Evolutionary conservation across 208 protist species (phyloP), one percentile per base, ranked within the genome.

Genomic region (Trypanosoma rangeli): DNA sequence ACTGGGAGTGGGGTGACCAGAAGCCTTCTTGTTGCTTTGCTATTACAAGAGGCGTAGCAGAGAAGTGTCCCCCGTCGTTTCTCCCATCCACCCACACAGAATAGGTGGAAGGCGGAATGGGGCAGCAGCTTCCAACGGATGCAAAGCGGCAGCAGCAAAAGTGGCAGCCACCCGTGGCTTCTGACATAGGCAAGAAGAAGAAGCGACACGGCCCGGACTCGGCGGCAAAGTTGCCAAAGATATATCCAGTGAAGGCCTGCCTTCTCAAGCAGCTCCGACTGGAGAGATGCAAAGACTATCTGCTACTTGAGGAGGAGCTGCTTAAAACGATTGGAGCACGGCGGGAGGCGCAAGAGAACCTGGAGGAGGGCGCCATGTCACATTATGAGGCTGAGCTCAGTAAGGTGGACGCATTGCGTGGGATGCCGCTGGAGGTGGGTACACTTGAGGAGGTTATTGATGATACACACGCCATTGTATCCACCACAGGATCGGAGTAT

Each of bases 371-470:
- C 20, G 86, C 73, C 53, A 86, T 92, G 81, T 92, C 84, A 5
- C 86, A 96, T 78, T 93, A 93, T 73, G 88, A 96, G 82, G 88
- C 98, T 68, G 96, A 99, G 84, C 80, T 97, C 52, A 86, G 87
- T 53, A 97, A 97, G 68, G 96, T 99, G 1, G 98, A 99, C 55
- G 97, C 99, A 33, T 65, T 99, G 20, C 94, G 99, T 53, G 99
- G 99, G 50, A 97, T 93, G 37, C 99, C 99, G 50, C 93, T 99
- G 74, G 87, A 95, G 50, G 97, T 99, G 26, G 99, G 97, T 24
- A 99, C 87, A 29, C 84, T 99, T 0, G 98, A 99, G 85, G 99
- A 99, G 87, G 99, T 99, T 33, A 98, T 99, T 68, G 99, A 99
- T 81, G 99, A 99, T 72, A 98, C 99, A 61, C 99, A 99, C 82